These are phyloP conservation scores for Gaertneriomyces sp. DNA, from an alignment of 192 early-diverging fungal species.

Conservation along the genomic window DNA sequence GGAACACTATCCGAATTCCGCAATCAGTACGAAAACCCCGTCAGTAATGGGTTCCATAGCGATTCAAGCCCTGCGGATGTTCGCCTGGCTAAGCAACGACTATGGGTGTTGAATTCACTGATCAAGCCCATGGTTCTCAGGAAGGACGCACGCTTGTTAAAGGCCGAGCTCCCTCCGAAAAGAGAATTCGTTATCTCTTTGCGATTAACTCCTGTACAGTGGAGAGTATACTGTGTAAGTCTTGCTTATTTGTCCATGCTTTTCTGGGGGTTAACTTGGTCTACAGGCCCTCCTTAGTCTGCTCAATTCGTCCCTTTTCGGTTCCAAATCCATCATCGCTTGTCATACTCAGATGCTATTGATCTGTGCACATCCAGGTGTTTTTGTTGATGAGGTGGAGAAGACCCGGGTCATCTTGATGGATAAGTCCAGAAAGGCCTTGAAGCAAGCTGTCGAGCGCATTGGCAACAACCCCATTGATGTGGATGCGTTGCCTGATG, in stretches of 20 bases:
- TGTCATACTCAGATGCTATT: background rate
- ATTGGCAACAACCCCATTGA: too few species aligned
- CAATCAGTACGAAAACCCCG: constrained; percentile 43
- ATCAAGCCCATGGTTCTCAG: constrained; percentile 23
- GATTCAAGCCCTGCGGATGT: constrained; percentile 25
- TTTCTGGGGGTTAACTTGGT: background rate
- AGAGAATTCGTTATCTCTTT: constrained; percentile 68
- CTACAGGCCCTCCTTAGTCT: background rate
- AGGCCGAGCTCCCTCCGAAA: constrained; percentile 63
- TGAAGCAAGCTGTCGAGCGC: background rate
- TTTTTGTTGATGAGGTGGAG: constrained; percentile 10
- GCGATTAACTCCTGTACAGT: constrained; percentile 56
- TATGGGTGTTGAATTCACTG: constrained; percentile 13
- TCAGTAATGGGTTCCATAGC: constrained; percentile 13
- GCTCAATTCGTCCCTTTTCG: background rate
- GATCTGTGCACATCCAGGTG: constrained; percentile 17
- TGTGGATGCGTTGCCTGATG: constrained; percentile 6
- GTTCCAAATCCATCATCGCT: constrained; percentile 1
- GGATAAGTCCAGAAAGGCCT: constrained; percentile 10
- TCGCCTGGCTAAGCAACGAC: background rate
- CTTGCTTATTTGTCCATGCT: background rate
- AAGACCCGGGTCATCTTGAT: background rate
- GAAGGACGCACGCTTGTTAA: constrained; percentile 10
- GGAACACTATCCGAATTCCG: constrained; percentile 56
- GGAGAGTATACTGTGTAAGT: constrained; percentile 50